Base-by-base conservation (phyloP, 2,329 filamentous ascomycete species). In the Huntiella savannae region DNA sequence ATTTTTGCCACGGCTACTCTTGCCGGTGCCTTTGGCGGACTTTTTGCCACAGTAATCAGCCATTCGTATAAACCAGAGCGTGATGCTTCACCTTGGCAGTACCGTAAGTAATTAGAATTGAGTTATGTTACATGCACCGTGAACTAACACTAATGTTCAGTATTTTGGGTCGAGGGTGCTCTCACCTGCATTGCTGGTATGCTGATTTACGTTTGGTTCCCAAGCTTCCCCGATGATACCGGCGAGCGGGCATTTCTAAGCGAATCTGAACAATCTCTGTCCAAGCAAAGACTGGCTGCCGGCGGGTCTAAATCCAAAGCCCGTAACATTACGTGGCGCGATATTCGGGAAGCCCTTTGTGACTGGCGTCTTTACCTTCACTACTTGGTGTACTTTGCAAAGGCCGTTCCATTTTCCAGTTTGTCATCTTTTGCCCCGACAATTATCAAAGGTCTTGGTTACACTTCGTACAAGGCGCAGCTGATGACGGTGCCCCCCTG, bases 31-130 rank as follows among this genome's bases (percentile, higher is more conserved):
- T 83, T 76, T 52, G 79, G 80, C 6, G 81, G 82, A 2, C 68
- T 82, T 1, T 70, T 86, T 6, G 81, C 81, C 1, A 84, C 78
- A 50, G 79, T 68, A 1, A 78, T 85, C 50, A 77, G 77, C n/a
- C 28, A 33, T 34, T 0, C 75, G 79, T 54, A 80, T 86, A 73
- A 75, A 83, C 53, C 69, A 71, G 5, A 71, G 1, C 59, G 62
- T 0, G 78, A 78, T 2, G 64, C 77, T 16, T 64, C 69, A 2
- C 81, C 75, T 7, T 86, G 81, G 82, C 67, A 79, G 19, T 63
- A 67, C 71, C 16, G 48, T 86, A 8, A 76, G 80, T 4, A 76
- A 62, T 66, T 85, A 2, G 70, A 64, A 3, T 6, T 38, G 4
- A 3, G 4, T 13, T 34, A 19, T 15, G 5, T 19, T 4, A 37